Percentiles rank a stretch among this genome's conserved stretches.
Evolutionary conservation across 768 basidiomycete species (phyloP).

Genomic region (Rhizopogon sp.): DNA sequence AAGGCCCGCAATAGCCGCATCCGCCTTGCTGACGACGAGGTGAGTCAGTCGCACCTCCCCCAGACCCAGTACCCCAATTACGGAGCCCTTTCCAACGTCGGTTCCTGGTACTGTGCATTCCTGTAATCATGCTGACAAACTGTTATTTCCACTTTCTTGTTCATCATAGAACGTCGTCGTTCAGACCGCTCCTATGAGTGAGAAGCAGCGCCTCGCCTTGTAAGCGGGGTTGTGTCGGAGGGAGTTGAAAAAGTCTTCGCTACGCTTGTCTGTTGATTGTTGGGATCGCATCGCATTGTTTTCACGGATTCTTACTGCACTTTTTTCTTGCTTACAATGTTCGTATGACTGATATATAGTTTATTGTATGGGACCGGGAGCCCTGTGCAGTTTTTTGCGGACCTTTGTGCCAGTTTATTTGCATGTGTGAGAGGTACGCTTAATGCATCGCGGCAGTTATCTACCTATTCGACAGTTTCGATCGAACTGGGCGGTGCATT

Average conservation of each 20-base stretch:
- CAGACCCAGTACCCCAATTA: constrained; percentile 4
- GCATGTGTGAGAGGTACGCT: no score
- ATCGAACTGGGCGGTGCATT: no score
- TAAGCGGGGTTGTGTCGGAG: constrained; percentile 5
- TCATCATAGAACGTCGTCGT: constrained; percentile 14
- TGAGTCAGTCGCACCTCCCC: constrained; percentile 11
- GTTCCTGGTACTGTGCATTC: constrained; percentile 3
- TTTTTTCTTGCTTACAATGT: background rate
- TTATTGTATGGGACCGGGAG: constrained; percentile 3
- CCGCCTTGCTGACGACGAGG: constrained; percentile 34
- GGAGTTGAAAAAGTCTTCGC: constrained; percentile 1
- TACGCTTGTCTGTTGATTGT: background rate
- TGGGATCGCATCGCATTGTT: constrained; percentile 1
- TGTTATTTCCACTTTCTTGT: background rate
- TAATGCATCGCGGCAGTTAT: no score
- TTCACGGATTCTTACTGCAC: constrained; percentile 1
- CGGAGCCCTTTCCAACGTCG: constrained; percentile 8
- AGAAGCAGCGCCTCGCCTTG: constrained; percentile 23
- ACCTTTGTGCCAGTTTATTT: background rate
- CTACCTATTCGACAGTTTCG: no score
- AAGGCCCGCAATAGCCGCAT: constrained; percentile 27
- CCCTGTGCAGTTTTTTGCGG: background rate
- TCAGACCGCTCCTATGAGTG: constrained; percentile 20
- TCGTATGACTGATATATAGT: constrained; percentile 1
- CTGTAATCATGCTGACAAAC: constrained; percentile 6